Base-by-base conservation (phyloP, 176 grass and related monocot genomes). In the Pontederia crassipes region DNA sequence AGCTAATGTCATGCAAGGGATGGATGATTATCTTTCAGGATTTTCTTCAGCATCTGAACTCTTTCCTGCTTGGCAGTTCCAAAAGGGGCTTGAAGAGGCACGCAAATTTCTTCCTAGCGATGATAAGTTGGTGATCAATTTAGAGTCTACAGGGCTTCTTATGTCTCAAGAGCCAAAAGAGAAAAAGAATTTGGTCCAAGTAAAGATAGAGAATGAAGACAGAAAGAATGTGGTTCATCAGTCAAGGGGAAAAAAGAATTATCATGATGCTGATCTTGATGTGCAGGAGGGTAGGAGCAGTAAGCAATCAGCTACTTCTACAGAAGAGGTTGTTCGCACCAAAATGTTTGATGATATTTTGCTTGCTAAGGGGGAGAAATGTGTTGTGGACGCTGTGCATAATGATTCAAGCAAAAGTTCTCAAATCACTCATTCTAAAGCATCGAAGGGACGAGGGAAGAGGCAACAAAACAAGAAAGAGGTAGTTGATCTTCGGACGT, bases 191-290 rank as follows among this genome's bases (percentile, higher is more conserved):
- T 40, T 40, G 32, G 1, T 40, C 72, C 72, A 62, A 65, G 24
- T 18, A 10, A 20, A 10, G 9, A 12, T 2, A 32, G 14, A 28
- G 12, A 55, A 48, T 16, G 17, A 56, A 78, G 58, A 86, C 11
- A 85, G 78, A 28, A 61, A 85, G 10, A 55, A 55, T 62, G 68
- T 66, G 28, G 52, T 69, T 77, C 58, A 61, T 9, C 45, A 46
- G 0, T 64, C 76, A 6, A 74, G 84, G 10, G 81, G 78, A 9
- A 68, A 78, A 47, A 95, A 88, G 76, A 88, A 88, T 52, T 78
- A 55, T 1, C 71, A 88, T 48, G 64, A 48, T 8, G 66, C 88
- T 1, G 77, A 87, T 9, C 60, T 73, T 26, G 84, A 87, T 49
- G 61, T 67, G 20, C 81, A 87, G 67, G 13, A 63, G 0, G 77